These are phyloP conservation scores for Amanita thiersii DNA, from an alignment of 768 basidiomycete species.

Conservation along the genomic window DNA sequence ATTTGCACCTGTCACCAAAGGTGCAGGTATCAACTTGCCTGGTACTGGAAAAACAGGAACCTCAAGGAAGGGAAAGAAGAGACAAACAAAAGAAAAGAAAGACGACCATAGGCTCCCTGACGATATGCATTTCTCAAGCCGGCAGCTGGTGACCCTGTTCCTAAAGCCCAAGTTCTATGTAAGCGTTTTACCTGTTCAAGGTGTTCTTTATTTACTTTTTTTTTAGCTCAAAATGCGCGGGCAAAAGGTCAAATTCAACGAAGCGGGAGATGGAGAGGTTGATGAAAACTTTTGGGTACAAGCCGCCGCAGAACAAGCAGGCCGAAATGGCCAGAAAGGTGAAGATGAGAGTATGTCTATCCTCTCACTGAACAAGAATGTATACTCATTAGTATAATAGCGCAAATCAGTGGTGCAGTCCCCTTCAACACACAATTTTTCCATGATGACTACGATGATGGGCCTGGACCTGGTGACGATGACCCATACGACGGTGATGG, in stretches of 20 bases:
- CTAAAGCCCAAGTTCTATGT: conserved; percentile 95
- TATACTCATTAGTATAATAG: conserved; percentile 16
- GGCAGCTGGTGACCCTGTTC: conserved; percentile 87
- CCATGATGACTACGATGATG: conserved; percentile 85
- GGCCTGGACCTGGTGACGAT: conserved; percentile 59
- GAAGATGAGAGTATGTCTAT: conserved; percentile 53
- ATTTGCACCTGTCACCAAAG: conserved; percentile 71
- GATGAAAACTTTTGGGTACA: conserved; percentile 98
- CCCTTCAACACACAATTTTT: conserved; percentile 98
- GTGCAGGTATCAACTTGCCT: conserved; percentile 60
- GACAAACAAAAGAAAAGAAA: conserved; percentile 45
- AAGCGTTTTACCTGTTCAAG: conserved; percentile 19
- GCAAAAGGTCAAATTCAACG: conserved; percentile 46
- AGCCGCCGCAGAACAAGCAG: conserved; percentile 76
- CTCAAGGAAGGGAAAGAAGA: conserved; percentile 39
- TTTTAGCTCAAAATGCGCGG: conserved; percentile 85
- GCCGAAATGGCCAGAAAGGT: conserved; percentile 33
- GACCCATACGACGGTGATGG: conserved; percentile 40
- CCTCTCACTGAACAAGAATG: not conserved
- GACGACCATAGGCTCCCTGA: conserved; percentile 82
- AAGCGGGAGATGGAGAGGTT: conserved; percentile 75
- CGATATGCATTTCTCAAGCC: conserved; percentile 94
- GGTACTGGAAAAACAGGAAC: conserved; percentile 37
- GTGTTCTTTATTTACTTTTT: conserved; percentile 5
- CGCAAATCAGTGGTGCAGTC: conserved; percentile 40